These are phyloP conservation scores for Puccinellia tenuiflora DNA, from an alignment of 176 grass and related monocot species.

Conservation along the genomic window DNA sequence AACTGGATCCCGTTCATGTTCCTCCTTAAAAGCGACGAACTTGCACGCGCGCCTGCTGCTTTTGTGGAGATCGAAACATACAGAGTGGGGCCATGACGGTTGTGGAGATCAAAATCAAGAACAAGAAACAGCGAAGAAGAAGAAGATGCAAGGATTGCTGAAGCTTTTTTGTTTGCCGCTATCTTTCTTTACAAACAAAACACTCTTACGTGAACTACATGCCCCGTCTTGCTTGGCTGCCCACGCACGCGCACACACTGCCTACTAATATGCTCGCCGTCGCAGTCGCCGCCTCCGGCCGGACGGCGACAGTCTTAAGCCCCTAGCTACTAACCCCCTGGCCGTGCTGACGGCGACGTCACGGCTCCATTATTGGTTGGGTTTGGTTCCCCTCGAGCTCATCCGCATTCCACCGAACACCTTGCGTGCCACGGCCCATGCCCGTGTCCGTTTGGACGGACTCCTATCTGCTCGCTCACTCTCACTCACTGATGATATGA, in stretches of 20 bases:
- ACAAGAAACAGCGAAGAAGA: too few relatives aligned
- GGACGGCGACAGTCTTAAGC: not conserved
- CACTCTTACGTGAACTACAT: slow-evolving; percentile 10
- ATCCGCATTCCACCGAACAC: slow-evolving; percentile 36
- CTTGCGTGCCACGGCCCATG: slow-evolving; percentile 2
- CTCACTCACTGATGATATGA: too few relatives aligned
- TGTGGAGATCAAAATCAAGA: not conserved
- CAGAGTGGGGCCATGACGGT: too few relatives aligned
- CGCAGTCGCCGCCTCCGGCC: slow-evolving; percentile 20
- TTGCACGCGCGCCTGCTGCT: not conserved
- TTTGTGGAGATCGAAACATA: too few relatives aligned
- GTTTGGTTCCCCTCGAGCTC: slow-evolving; percentile 15
- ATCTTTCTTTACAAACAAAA: slow-evolving; percentile 26
- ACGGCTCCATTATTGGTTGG: slow-evolving; percentile 49
- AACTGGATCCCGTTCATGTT: not conserved
- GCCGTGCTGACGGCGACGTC: slow-evolving; percentile 31
- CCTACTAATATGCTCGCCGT: slow-evolving; percentile 3
- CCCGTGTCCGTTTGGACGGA: not conserved
- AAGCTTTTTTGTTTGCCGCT: slow-evolving; percentile 19
- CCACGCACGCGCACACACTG: not conserved
- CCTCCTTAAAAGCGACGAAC: not conserved
- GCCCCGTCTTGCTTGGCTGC: slow-evolving; percentile 6
- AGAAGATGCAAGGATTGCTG: not conserved
- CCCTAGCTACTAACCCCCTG: not conserved
- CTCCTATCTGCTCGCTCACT: not conserved